phyloP scores from a whole-genome alignment of 2,329 filamentous ascomycete species.

The Fusarium anguioides region DNA sequence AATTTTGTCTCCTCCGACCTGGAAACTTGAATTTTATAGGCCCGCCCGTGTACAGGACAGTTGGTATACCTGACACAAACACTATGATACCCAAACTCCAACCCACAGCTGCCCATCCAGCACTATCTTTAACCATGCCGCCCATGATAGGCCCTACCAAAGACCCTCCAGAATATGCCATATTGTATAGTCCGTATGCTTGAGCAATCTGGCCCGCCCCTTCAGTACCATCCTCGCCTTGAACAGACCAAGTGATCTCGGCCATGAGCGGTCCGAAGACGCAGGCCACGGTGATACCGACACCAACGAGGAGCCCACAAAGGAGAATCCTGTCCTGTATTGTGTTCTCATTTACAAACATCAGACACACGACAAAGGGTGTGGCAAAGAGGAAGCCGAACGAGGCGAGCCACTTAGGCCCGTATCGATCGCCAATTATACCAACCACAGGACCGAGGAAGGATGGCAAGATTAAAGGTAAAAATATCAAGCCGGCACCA shows the following conservation, averaged over 20 bases:
- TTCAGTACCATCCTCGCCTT: constrained; percentile 36
- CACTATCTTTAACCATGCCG: constrained; percentile 49
- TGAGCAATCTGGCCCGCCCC: constrained; percentile 48
- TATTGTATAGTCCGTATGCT: constrained; percentile 52
- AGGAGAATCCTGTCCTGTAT: constrained; percentile 48
- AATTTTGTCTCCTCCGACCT: constrained; percentile 40
- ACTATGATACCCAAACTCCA: constrained; percentile 48
- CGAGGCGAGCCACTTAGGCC: constrained; percentile 50
- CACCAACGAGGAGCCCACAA: constrained; percentile 47
- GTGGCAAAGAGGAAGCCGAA: constrained; percentile 49
- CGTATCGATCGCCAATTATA: constrained; percentile 49
- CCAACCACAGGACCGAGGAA: constrained; percentile 49
- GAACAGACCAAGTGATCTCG: constrained; percentile 51
- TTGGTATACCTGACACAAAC: constrained; percentile 44
- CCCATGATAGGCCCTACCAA: constrained; percentile 50
- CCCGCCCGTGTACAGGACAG: constrained; percentile 47
- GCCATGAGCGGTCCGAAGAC: constrained; percentile 52
- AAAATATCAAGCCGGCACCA: constrained; percentile 51
- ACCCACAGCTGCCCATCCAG: constrained; percentile 50
- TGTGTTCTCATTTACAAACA: constrained; percentile 48
- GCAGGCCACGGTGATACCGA: constrained; percentile 48
- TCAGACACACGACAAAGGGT: constrained; percentile 50
- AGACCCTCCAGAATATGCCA: constrained; percentile 50
- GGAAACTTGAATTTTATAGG: constrained; percentile 32
- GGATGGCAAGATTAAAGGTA: constrained; percentile 49